These are phyloP conservation scores for Amauroascus niger DNA, from an alignment of 2,329 filamentous ascomycete genomes.

Conservation along the genomic window DNA sequence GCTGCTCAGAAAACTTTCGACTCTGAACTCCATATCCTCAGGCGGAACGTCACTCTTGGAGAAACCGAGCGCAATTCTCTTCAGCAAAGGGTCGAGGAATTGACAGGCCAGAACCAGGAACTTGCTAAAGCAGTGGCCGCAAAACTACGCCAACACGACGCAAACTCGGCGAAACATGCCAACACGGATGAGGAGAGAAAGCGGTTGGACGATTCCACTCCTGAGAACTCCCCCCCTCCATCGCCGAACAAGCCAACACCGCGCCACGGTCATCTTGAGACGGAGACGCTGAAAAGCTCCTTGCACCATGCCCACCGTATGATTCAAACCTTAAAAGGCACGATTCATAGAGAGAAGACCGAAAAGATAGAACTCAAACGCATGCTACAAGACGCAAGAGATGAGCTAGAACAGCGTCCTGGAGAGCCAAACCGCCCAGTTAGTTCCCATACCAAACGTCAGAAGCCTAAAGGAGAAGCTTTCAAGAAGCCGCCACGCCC, in stretches of 20 bases:
- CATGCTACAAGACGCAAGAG: constrained; percentile 87
- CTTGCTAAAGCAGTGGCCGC: constrained; percentile 73
- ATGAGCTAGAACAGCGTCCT: constrained; percentile 68
- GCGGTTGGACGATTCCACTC: constrained; percentile 60
- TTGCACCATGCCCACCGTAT: constrained; percentile 90
- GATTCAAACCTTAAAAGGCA: constrained; percentile 90
- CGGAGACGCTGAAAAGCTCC: constrained; percentile 89
- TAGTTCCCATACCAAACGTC: constrained; percentile 42
- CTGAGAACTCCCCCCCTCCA: constrained; percentile 80
- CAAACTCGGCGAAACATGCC: constrained; percentile 49
- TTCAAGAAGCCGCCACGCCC: constrained; percentile 72
- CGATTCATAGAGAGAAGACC: constrained; percentile 94
- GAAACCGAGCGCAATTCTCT: constrained; percentile 70
- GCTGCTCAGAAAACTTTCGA: constrained; percentile 73
- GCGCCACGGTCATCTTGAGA: constrained; percentile 82
- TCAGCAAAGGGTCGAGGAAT: constrained; percentile 77
- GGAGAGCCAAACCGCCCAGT: constrained; percentile 35
- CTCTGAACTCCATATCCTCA: constrained; percentile 73
- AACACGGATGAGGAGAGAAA: constrained; percentile 57
- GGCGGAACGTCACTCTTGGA: constrained; percentile 65
- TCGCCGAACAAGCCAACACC: constrained; percentile 89
- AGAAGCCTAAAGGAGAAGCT: constrained; percentile 54
- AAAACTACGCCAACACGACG: constrained; percentile 58
- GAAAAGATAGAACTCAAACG: constrained; percentile 94
- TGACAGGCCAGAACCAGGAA: constrained; percentile 82